Evolutionary conservation across 148 eudicot species (phyloP).

Genomic region (Linanthus parryae): DNA sequence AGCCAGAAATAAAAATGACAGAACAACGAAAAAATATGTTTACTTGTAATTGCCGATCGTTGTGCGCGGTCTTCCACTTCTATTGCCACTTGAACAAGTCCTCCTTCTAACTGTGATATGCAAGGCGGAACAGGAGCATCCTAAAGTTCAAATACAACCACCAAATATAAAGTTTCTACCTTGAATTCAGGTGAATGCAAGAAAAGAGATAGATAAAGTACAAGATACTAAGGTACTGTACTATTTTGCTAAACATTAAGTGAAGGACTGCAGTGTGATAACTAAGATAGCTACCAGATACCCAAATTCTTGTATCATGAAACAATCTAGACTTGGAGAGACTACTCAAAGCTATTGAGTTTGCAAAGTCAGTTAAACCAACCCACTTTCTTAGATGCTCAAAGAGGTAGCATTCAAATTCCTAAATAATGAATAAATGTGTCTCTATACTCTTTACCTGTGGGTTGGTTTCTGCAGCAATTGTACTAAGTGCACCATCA

Average conservation of each 20-base stretch:
- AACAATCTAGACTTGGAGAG: too few relatives aligned
- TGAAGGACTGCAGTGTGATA: too few relatives aligned
- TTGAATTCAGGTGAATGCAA: background rate
- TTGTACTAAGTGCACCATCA: constrained; percentile 89
- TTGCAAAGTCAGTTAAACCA: too few relatives aligned
- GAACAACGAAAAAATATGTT: constrained; percentile 6
- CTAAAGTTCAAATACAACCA: constrained; percentile 30
- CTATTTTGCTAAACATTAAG: too few relatives aligned
- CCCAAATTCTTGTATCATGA: too few relatives aligned
- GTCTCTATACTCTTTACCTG: constrained; percentile 41
- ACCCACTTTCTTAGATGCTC: too few relatives aligned
- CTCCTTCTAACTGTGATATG: constrained; percentile 94
- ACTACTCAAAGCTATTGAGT: too few relatives aligned
- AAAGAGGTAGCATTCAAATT: too few relatives aligned
- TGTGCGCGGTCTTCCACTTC: constrained; percentile 99
- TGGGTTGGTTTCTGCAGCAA: constrained; percentile 98
- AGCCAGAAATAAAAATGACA: background rate
- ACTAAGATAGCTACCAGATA: too few relatives aligned
- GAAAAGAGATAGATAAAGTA: background rate
- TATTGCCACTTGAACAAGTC: constrained; percentile 96
- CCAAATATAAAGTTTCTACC: constrained; percentile 5
- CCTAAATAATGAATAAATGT: too few relatives aligned
- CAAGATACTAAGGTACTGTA: background rate
- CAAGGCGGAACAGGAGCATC: constrained; percentile 99
- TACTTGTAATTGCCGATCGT: constrained; percentile 92